A percentile compares a stretch with the other conserved stretches of the same genome.
These are phyloP conservation scores for Rosa multiflora DNA, from an alignment of 306 rosid species.

Conservation along the genomic window DNA sequence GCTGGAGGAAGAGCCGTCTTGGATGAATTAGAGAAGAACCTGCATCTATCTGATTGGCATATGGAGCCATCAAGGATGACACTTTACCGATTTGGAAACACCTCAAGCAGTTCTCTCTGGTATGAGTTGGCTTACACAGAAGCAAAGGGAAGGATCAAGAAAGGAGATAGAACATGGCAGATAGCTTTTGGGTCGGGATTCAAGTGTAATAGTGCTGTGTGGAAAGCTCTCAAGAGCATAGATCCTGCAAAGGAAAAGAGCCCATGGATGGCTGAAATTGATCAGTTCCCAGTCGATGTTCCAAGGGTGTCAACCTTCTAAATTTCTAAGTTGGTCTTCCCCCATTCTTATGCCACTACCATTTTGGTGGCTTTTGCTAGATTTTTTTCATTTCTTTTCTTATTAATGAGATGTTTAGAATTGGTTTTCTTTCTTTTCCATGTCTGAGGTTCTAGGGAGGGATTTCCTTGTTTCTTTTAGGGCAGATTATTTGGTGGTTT, in stretches of 20 bases:
- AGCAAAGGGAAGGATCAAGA: slow-evolving; percentile 85
- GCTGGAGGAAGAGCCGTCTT: slow-evolving; percentile 92
- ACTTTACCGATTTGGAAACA: slow-evolving; percentile 84
- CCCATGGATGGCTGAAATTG: slow-evolving; percentile 82
- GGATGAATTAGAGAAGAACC: slow-evolving; percentile 88
- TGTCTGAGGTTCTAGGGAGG: slow-evolving; percentile 15
- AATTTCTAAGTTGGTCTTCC: not conserved
- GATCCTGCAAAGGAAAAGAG: slow-evolving; percentile 69
- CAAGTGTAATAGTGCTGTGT: slow-evolving; percentile 91
- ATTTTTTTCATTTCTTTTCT: not conserved
- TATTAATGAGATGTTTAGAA: slow-evolving; percentile 13
- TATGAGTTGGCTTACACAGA: slow-evolving; percentile 86
- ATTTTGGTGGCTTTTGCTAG: slow-evolving; percentile 33
- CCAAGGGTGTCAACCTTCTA: slow-evolving; percentile 65
- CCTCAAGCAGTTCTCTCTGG: slow-evolving; percentile 93
- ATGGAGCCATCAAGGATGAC: slow-evolving; percentile 99
- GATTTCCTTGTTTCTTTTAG: slow-evolving; percentile 26
- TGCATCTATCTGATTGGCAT: slow-evolving; percentile 88
- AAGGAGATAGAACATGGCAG: slow-evolving; percentile 91
- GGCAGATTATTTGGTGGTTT: slow-evolving; percentile 19
- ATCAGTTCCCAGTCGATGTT: slow-evolving; percentile 70
- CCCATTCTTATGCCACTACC: slow-evolving; percentile 16
- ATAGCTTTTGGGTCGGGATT: slow-evolving; percentile 93
- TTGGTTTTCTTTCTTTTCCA: slow-evolving; percentile 25
- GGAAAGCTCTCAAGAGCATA: slow-evolving; percentile 79